A percentile compares a stretch with the other conserved stretches of the same genome.
Evolutionary conservation across 352 stramenopile genomes (phyloP).

Genomic region (Pythium grandisporangium): DNA sequence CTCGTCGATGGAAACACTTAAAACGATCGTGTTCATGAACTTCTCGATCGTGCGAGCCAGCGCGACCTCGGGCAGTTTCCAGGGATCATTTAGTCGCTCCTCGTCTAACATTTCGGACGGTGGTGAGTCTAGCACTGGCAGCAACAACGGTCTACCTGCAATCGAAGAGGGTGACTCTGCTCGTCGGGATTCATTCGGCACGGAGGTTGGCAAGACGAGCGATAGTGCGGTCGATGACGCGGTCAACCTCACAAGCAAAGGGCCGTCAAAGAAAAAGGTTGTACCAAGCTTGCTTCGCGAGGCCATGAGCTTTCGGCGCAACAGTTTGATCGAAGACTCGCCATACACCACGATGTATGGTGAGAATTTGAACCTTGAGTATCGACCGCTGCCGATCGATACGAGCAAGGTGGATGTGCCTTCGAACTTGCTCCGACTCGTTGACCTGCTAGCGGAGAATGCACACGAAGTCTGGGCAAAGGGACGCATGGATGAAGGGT

Average conservation of each 20-base stretch:
- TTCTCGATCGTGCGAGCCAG: conserved; percentile 62
- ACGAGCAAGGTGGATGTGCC: conserved; percentile 62
- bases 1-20: conserved; percentile 83
- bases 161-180: too few species aligned
- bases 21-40: conserved; percentile 86
- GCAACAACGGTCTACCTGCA: too few species aligned
- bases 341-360: conserved; percentile 69
- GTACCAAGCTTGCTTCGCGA: conserved; percentile 55
- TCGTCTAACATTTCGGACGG: conserved; percentile 54
- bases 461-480: conserved; percentile 84
- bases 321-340: conserved; percentile 71
- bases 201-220: conserved; percentile 17
- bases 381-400: conserved; percentile 69
- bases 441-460: conserved; percentile 80
- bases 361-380: conserved; percentile 44
- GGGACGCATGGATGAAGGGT: conserved; percentile 80
- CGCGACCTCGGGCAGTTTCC: conserved; percentile 37
- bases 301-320: conserved; percentile 69
- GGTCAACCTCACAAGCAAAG: conserved; percentile 2
- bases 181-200: too few species aligned
- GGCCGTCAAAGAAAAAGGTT: conserved; percentile 27
- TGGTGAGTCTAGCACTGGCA: too few species aligned
- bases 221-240: conserved; percentile 4
- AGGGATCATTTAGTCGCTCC: conserved; percentile 56
- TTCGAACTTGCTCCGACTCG: conserved; percentile 48